Conservation (phyloP, 306 rosid genomes). For the Casuarina glauca region DNA sequence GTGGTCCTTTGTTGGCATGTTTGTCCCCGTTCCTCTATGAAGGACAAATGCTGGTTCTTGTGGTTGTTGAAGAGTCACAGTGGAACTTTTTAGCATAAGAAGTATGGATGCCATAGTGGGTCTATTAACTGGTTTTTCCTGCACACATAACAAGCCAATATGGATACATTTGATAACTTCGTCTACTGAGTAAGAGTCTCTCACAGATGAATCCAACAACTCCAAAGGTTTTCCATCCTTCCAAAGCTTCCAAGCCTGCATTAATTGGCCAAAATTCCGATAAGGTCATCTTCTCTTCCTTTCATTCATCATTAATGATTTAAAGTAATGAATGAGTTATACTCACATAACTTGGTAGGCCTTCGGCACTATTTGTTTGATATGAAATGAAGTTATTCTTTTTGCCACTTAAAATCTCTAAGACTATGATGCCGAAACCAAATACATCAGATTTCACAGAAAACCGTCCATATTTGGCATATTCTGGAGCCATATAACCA, state of each 20-base stretch:
- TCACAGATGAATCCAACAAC: slow-evolving; percentile 38
- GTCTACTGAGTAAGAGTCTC: slow-evolving; percentile 16
- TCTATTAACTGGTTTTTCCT: slow-evolving; percentile 43
- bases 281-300: too few species aligned
- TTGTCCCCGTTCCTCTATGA: slow-evolving; percentile 9
- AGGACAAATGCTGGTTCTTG: slow-evolving; percentile 32
- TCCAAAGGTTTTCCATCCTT: slow-evolving; percentile 22
- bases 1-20: not conserved
- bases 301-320: too few species aligned
- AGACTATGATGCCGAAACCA: too few species aligned
- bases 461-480: too few species aligned
- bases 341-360: slow-evolving; percentile 52
- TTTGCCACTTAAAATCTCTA: too few species aligned
- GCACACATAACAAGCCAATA: slow-evolving; percentile 51
- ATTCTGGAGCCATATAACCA: too few species aligned
- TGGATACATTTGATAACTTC: slow-evolving; percentile 34
- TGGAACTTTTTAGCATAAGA: slow-evolving; percentile 44
- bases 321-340: not conserved
- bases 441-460: too few species aligned
- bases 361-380: slow-evolving; percentile 30
- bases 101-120: slow-evolving; percentile 53
- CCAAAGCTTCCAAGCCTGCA: slow-evolving; percentile 52
- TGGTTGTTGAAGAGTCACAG: slow-evolving; percentile 33
- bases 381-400: not conserved
- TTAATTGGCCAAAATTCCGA: too few species aligned